Percentiles rank a stretch among this genome's conserved stretches.
Evolutionary conservation across 768 basidiomycete species (phyloP).

Genomic region (Rhodotorula paludigena): DNA sequence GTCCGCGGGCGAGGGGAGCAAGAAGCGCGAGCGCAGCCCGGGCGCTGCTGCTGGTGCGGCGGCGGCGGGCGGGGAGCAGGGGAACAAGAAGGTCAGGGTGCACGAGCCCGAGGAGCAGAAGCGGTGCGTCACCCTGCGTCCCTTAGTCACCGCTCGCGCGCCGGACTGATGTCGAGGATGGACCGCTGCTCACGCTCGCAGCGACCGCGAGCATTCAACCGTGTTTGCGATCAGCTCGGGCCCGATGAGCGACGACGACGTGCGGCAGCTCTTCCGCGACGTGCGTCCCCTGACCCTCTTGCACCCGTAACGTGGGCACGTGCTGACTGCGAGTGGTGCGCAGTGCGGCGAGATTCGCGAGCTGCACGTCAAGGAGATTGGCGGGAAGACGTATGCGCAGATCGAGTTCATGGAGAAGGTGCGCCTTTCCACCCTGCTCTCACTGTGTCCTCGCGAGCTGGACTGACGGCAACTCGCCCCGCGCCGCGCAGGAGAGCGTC

Average conservation of each 20-base stretch:
- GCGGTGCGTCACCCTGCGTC: conserved; percentile 1
- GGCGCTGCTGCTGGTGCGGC: too few species aligned
- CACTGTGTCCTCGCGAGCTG: neutral
- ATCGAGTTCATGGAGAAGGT: conserved; percentile 72
- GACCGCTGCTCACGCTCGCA: conserved; percentile 46
- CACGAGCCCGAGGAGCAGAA: conserved; percentile 9
- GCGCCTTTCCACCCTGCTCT: conserved; percentile 46
- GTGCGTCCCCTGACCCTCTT: conserved; percentile 54
- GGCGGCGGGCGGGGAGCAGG: conserved; percentile 1
- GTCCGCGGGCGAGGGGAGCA: neutral
- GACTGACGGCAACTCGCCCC: neutral
- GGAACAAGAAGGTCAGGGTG: conserved; percentile 42
- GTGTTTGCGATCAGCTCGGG: conserved; percentile 75
- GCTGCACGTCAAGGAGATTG: conserved; percentile 66
- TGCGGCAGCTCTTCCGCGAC: conserved; percentile 76
- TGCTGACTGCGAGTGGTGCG: neutral
- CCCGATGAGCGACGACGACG: conserved; percentile 58
- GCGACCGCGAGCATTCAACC: conserved; percentile 92
- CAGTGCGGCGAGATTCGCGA: conserved; percentile 87
- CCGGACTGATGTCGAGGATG: neutral
- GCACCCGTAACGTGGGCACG: neutral
- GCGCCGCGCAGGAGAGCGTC: conserved; percentile 57
- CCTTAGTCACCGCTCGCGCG: neutral
- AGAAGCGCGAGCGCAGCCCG: conserved; percentile 28
- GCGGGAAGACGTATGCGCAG: conserved; percentile 64